Evolutionary conservation across 83 land plant genomes (phyloP).

Genomic region (Larix sibirica): DNA sequence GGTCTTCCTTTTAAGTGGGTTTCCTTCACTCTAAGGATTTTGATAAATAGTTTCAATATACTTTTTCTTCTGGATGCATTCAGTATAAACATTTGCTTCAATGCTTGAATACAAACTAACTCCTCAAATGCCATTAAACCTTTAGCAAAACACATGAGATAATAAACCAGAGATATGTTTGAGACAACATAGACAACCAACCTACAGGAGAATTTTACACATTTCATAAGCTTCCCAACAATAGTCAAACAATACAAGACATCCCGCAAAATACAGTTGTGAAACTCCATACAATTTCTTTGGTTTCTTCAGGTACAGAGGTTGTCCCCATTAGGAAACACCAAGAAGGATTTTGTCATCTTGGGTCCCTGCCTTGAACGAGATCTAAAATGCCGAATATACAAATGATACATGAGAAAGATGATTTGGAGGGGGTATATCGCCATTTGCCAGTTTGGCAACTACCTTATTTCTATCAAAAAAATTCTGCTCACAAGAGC

Average conservation of each 20-base stretch:
- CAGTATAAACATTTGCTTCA: not conserved
- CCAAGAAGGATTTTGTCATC: not conserved
- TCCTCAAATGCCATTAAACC: not conserved
- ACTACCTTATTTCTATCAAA: not conserved
- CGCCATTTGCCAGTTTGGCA: slow-evolving; percentile 1
- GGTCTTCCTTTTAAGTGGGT: no score
- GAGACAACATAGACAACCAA: not conserved
- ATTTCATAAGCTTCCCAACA: not conserved
- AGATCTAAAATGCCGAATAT: not conserved
- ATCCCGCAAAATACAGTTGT: not conserved
- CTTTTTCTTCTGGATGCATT: not conserved
- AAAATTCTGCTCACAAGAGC: not conserved
- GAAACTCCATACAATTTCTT: not conserved
- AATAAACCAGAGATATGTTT: not conserved
- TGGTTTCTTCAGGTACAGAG: not conserved
- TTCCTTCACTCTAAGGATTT: no score
- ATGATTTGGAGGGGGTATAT: not conserved
- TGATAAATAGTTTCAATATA: not conserved
- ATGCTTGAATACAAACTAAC: not conserved
- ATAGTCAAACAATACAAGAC: not conserved
- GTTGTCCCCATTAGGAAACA: not conserved
- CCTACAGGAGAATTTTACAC: not conserved
- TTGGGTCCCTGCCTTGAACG: not conserved
- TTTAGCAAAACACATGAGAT: not conserved
- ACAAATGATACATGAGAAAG: not conserved